Percentiles rank a stretch among this genome's conserved stretches.
phyloP scores from a whole-genome alignment of 495 filamentous ascomycete genomes.

The Penicillium atrosanguineum region DNA sequence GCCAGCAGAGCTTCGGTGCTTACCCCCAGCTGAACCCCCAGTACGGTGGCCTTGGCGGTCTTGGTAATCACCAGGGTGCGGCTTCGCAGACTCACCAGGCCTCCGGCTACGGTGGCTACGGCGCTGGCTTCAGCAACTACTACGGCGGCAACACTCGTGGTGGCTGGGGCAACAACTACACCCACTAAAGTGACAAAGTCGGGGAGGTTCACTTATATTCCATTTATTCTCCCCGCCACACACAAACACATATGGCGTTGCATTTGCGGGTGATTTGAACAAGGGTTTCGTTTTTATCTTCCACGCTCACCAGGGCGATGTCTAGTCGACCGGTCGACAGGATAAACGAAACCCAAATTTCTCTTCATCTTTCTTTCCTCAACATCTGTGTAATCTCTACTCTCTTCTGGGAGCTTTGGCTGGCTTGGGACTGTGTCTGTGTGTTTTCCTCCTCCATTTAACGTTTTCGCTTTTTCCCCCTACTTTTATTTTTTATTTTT shows the following conservation, averaged over 20 bases:
- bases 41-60: slow-evolving; percentile 69
- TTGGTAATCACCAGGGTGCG: slow-evolving; percentile 62
- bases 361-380: slow-evolving; percentile 30
- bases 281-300: slow-evolving; percentile 25
- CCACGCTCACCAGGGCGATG: slow-evolving; percentile 10
- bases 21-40: slow-evolving; percentile 76
- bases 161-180: slow-evolving; percentile 73
- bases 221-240: slow-evolving; percentile 14
- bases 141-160: slow-evolving; percentile 36
- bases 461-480: slow-evolving; percentile 16
- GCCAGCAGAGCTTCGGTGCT: slow-evolving; percentile 65
- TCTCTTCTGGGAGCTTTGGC: slow-evolving; percentile 46
- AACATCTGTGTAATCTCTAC: slow-evolving; percentile 48
- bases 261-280: slow-evolving; percentile 36
- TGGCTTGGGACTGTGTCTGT: slow-evolving; percentile 31
- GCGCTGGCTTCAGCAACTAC: slow-evolving; percentile 56
- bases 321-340: slow-evolving; percentile 14
- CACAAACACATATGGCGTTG: slow-evolving; percentile 40
- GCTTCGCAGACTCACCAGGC: slow-evolving; percentile 58
- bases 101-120: slow-evolving; percentile 48
- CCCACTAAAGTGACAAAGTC: slow-evolving; percentile 26
- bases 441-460: slow-evolving; percentile 16
- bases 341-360: slow-evolving; percentile 25
- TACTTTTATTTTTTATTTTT: slow-evolving; percentile 21
- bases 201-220: neutral